Percentiles rank a stretch among this genome's conserved stretches.
Evolutionary conservation across 345 rosid genomes (phyloP).

Genomic region (Populus nigra): DNA sequence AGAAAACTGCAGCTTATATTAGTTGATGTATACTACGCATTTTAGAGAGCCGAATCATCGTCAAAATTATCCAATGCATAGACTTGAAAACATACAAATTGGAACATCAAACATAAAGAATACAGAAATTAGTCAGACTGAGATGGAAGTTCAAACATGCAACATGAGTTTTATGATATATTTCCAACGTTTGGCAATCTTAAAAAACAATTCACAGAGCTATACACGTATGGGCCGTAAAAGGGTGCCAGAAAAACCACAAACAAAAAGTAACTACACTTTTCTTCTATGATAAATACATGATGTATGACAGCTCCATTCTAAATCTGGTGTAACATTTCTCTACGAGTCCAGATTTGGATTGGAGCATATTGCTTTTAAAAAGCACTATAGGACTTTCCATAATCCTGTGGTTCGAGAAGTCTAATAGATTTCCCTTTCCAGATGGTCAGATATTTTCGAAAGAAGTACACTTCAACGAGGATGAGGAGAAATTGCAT

Average conservation of each 20-base stretch:
- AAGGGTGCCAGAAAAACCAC: background rate
- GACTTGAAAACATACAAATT: background rate
- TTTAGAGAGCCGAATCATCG: background rate
- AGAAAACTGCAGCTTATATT: background rate
- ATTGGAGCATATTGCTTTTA: slow-evolving; percentile 20
- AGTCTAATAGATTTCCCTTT: background rate
- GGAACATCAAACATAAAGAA: background rate
- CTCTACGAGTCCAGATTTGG: slow-evolving; percentile 21
- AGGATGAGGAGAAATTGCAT: background rate
- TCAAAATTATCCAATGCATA: background rate
- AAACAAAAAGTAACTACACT: background rate
- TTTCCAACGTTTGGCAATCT: background rate
- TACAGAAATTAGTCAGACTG: background rate
- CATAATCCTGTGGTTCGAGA: background rate
- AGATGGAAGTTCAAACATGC: background rate
- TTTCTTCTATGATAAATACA: background rate
- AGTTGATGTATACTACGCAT: no score
- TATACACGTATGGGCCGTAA: slow-evolving; percentile 7
- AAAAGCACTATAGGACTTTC: background rate
- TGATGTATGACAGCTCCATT: slow-evolving; percentile 24
- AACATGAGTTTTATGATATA: background rate
- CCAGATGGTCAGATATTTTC: background rate
- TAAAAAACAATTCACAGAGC: background rate
- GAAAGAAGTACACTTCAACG: background rate
- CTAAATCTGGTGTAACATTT: slow-evolving; percentile 22